phyloP scores from a whole-genome alignment of 441 rosid species.

The Aquilaria agallochum region DNA sequence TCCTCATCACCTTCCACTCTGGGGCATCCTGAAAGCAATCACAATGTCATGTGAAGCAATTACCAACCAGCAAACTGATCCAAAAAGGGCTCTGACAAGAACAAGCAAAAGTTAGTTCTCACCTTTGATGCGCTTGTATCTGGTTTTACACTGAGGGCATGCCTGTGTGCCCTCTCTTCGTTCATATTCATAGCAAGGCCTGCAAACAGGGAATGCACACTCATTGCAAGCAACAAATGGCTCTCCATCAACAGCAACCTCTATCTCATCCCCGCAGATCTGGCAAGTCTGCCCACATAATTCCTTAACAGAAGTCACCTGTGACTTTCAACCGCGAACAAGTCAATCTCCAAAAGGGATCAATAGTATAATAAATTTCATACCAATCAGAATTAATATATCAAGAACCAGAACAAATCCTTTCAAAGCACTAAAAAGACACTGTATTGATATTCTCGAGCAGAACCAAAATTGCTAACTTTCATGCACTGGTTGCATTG shows the following conservation, averaged over 20 bases:
- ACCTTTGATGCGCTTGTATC: conserved; percentile 80
- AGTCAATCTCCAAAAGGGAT: conserved; percentile 9
- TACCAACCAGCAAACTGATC: not conserved
- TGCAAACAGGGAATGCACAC: conserved; percentile 85
- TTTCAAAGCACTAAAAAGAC: no score
- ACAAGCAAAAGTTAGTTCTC: conserved; percentile 4
- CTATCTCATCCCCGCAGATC: conserved; percentile 84
- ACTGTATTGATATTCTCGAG: not conserved
- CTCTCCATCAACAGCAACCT: conserved; percentile 60
- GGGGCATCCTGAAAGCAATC: conserved; percentile 51
- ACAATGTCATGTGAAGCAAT: conserved; percentile 7
- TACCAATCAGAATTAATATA: not conserved
- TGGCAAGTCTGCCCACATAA: conserved; percentile 71
- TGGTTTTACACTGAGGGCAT: conserved; percentile 84
- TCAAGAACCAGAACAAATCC: not conserved
- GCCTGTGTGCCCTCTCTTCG: conserved; percentile 82
- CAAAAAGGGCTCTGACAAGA: not conserved
- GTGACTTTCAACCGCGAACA: conserved; percentile 17
- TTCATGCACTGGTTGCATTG: conserved; percentile 17
- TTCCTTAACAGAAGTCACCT: conserved; percentile 68
- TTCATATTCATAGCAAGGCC: conserved; percentile 77
- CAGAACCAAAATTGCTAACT: conserved; percentile 21
- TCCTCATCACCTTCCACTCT: conserved; percentile 89
- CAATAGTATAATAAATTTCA: conserved; percentile 8
- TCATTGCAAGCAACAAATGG: conserved; percentile 86